These are phyloP conservation scores for Diaporthe amygdali DNA, from an alignment of 2,329 filamentous ascomycete species.

Conservation along the genomic window DNA sequence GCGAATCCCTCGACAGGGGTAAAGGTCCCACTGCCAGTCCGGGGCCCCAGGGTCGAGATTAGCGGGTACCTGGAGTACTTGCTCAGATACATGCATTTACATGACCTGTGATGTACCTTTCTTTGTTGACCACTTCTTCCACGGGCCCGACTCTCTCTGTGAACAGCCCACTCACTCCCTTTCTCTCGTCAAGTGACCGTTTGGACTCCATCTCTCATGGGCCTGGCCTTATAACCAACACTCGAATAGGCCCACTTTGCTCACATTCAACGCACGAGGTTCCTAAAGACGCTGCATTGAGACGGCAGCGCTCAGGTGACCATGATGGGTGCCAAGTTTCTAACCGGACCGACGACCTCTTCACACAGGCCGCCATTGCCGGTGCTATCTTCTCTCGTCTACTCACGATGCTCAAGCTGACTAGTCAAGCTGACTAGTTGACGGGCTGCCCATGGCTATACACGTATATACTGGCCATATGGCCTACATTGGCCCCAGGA, in stretches of 20 bases:
- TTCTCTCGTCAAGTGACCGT: neutral
- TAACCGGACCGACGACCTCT: neutral
- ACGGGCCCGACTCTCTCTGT: neutral
- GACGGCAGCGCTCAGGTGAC: neutral
- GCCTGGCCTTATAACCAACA: neutral
- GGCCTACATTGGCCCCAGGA: neutral
- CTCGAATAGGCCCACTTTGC: neutral
- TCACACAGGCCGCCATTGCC: neutral
- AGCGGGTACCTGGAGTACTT: neutral
- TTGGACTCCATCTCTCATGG: neutral
- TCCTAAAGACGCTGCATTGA: neutral
- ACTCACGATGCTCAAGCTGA: neutral
- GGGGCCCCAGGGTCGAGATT: neutral
- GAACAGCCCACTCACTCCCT: constrained; percentile 4
- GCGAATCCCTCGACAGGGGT: neutral
- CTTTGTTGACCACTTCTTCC: too few species aligned
- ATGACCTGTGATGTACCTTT: neutral
- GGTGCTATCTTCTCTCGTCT: neutral
- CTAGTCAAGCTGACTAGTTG: too few species aligned
- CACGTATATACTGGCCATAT: neutral
- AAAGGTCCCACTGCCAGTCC: neutral
- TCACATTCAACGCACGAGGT: neutral
- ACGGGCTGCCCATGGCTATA: neutral
- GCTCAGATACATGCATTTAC: neutral
- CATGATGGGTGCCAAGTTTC: neutral